phyloP scores from a whole-genome alignment of 1,284 basidiomycete genomes.

The Chalciporus sp. region DNA sequence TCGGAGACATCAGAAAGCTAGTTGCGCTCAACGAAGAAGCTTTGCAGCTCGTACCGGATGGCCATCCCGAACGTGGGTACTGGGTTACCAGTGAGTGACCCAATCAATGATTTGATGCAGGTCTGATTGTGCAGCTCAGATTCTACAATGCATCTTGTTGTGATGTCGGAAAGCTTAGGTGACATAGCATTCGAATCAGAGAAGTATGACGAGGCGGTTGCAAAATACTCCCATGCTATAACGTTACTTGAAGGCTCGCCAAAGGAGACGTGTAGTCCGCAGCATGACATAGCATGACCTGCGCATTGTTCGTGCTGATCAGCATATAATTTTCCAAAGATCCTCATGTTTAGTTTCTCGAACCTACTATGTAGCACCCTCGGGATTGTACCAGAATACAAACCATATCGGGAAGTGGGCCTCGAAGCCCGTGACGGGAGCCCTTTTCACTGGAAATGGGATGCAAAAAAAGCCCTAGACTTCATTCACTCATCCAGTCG shows the following conservation, averaged over 20 bases:
- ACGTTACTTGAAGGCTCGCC: not conserved
- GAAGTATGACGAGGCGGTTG: conserved; percentile 1
- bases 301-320: no score
- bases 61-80: not conserved
- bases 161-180: not conserved
- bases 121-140: not conserved
- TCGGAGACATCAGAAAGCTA: not conserved
- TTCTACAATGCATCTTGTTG: not conserved
- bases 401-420: no score
- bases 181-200: not conserved
- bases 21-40: not conserved
- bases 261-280: no score
- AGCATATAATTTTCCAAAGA: no score
- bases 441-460: no score
- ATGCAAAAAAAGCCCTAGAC: no score
- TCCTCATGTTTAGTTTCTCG: no score
- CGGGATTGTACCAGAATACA: no score
- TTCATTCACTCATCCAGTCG: no score
- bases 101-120: not conserved
- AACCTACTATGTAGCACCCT: no score
- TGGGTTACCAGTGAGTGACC: not conserved
- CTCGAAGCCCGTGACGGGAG: no score
- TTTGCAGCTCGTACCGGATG: not conserved
- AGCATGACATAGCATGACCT: no score
- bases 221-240: not conserved